These are phyloP conservation scores for Stevia rebaudiana DNA, from an alignment of 140 eudicot genomes.

Conservation along the genomic window DNA sequence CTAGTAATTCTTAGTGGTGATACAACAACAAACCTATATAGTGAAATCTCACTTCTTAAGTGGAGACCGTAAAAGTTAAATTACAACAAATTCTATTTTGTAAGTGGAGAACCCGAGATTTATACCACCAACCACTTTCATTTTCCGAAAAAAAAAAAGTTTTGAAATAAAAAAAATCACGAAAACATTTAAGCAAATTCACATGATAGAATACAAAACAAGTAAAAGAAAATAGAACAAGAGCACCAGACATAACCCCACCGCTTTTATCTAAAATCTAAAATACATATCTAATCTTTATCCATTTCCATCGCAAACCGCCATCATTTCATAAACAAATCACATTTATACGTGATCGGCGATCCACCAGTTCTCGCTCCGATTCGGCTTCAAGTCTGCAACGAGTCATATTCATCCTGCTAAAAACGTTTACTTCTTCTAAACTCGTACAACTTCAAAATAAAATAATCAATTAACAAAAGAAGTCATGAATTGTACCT, in stretches of 20 bases:
- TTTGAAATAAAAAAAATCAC: too few species aligned
- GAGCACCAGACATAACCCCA: neutral
- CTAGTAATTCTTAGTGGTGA: too few species aligned
- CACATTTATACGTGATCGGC: neutral
- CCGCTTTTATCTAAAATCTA: neutral
- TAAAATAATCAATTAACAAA: neutral
- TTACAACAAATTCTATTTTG: too few species aligned
- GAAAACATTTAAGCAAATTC: too few species aligned
- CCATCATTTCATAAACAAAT: neutral
- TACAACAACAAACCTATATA: too few species aligned
- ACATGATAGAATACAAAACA: too few species aligned
- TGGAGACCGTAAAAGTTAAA: too few species aligned
- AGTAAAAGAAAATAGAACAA: neutral
- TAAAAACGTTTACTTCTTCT: neutral
- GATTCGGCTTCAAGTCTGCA: slow-evolving; percentile 45
- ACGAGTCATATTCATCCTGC: slow-evolving; percentile 29
- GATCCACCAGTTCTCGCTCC: slow-evolving; percentile 41
- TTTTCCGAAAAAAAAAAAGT: too few species aligned
- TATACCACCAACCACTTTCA: too few species aligned
- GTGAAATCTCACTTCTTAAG: too few species aligned
- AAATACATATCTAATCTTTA: neutral
- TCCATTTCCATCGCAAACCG: neutral
- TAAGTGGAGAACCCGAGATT: too few species aligned
- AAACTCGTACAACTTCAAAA: neutral
- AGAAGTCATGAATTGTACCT: slow-evolving; percentile 4